phyloP scores from a whole-genome alignment of 345 rosid species.

The Rhodamnia argentea region DNA sequence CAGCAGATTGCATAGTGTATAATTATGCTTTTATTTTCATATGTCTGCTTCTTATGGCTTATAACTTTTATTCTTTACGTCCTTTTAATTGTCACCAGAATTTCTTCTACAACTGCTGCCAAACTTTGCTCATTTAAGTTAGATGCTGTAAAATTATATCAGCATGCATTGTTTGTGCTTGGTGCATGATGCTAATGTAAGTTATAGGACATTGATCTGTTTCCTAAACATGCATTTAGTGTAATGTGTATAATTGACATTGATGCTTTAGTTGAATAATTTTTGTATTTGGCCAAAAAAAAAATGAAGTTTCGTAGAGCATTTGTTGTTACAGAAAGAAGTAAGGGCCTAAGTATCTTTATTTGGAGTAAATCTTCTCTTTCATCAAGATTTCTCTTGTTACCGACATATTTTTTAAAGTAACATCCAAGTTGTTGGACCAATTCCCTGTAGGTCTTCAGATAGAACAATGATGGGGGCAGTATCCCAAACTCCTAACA shows the following conservation, averaged over 20 bases:
- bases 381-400: neutral
- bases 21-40: neutral
- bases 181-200: neutral
- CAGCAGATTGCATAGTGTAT: neutral
- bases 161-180: neutral
- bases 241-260: neutral
- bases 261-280: neutral
- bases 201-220: neutral
- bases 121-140: neutral
- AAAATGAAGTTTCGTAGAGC: neutral
- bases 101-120: neutral
- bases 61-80: neutral
- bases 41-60: neutral
- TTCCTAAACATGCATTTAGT: neutral
- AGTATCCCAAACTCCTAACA: conserved; percentile 12
- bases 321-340: neutral
- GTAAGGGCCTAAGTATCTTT: neutral
- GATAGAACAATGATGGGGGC: conserved; percentile 6
- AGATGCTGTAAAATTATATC: neutral
- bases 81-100: neutral
- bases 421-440: neutral
- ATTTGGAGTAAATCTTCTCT: neutral
- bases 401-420: neutral
- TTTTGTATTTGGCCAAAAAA: no score
- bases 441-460: conserved; percentile 10